Conservation (phyloP, 164 flowering plant genomes). For the Liriodendron chinense region DNA sequence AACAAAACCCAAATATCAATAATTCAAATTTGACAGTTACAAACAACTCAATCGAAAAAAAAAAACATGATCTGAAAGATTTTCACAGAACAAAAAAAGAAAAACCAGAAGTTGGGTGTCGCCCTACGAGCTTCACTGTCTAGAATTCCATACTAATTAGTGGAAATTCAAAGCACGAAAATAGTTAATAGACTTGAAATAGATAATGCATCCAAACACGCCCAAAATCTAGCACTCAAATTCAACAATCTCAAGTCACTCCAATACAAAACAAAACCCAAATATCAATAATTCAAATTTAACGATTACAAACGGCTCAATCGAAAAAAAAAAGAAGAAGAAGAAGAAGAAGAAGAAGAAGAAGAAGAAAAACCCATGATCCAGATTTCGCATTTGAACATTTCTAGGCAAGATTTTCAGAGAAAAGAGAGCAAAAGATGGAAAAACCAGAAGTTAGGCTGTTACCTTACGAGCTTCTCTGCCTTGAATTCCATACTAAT, state of each 20-base stretch:
- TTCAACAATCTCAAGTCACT: background rate
- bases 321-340: background rate
- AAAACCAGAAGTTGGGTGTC: no score
- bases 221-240: background rate
- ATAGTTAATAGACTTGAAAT: background rate
- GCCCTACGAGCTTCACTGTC: no score
- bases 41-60: no score
- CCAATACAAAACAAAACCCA: background rate
- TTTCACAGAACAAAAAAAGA: background rate
- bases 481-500: constrained; percentile 39
- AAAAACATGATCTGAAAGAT: background rate
- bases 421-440: background rate
- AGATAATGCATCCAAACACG: background rate
- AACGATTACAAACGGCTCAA: background rate
- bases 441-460: constrained; percentile 1
- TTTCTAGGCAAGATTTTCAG: background rate
- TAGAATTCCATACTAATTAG: constrained; percentile 32
- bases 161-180: background rate
- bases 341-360: background rate
- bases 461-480: constrained; percentile 61
- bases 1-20: no score
- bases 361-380: background rate
- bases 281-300: background rate
- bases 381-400: background rate
- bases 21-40: no score